Conservation (phyloP, 1,139 yeast species). For the Trichomonascaceae sp. region DNA sequence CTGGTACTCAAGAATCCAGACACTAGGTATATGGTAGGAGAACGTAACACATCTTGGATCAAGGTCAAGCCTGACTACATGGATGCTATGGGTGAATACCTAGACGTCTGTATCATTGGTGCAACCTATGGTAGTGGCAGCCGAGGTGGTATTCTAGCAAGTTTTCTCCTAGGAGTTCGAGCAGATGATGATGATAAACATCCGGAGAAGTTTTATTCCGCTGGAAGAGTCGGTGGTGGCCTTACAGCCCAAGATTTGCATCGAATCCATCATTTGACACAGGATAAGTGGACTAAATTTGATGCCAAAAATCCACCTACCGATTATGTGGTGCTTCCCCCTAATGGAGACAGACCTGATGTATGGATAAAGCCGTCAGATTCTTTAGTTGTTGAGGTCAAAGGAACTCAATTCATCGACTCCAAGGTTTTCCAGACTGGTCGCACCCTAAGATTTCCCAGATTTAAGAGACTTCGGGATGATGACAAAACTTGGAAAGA, state of each 20-base stretch:
- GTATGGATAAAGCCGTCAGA: slow-evolving; percentile 76
- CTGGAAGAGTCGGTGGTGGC: slow-evolving; percentile 84
- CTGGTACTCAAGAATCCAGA: slow-evolving; percentile 63
- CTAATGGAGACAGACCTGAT: slow-evolving; percentile 39
- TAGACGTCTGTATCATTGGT: slow-evolving; percentile 77
- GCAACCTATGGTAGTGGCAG: slow-evolving; percentile 62
- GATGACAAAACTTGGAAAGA: slow-evolving; percentile 56
- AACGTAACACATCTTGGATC: slow-evolving; percentile 61
- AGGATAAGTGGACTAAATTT: slow-evolving; percentile 54
- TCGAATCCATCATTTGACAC: slow-evolving; percentile 51
- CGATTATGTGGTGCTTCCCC: slow-evolving; percentile 15
- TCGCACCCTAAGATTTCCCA: slow-evolving; percentile 68
- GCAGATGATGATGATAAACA: slow-evolving; percentile 31
- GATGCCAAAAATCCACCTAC: slow-evolving; percentile 42
- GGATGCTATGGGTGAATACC: slow-evolving; percentile 77
- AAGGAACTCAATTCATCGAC: slow-evolving; percentile 66
- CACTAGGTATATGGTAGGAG: slow-evolving; percentile 55
- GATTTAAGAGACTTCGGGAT: slow-evolving; percentile 59
- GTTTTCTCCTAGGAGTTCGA: slow-evolving; percentile 68
- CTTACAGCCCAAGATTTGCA: slow-evolving; percentile 58
- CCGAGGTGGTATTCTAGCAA: slow-evolving; percentile 37
- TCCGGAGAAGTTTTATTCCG: slow-evolving; percentile 43
- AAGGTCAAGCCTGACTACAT: slow-evolving; percentile 89
- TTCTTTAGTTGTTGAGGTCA: slow-evolving; percentile 76
- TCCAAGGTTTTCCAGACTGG: slow-evolving; percentile 54